Conservation (phyloP, 495 filamentous ascomycete species). For the Annulohypoxylon maeteangense region DNA sequence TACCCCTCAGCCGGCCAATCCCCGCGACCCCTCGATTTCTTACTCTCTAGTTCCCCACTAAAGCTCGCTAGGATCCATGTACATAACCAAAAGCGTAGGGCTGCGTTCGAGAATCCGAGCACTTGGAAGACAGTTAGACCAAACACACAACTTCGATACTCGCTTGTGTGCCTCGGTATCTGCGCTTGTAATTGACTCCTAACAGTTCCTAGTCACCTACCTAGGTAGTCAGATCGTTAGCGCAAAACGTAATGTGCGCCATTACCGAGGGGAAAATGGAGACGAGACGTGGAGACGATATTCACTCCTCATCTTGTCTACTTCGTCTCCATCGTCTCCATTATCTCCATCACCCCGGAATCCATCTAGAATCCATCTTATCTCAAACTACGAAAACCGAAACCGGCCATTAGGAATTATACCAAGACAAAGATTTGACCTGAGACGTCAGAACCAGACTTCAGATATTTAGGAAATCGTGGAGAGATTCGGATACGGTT, state of each 20-base stretch:
- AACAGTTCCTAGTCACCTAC: background rate
- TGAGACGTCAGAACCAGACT: slow-evolving; percentile 12
- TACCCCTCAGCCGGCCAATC: slow-evolving; percentile 22
- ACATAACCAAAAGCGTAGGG: slow-evolving; percentile 44
- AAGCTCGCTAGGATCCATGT: slow-evolving; percentile 25
- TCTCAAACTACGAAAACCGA: slow-evolving; percentile 12
- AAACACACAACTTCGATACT: slow-evolving; percentile 2
- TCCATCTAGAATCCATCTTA: background rate
- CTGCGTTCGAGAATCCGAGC: slow-evolving; percentile 36
- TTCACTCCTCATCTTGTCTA: background rate
- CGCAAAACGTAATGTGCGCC: slow-evolving; percentile 26
- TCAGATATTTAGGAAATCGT: slow-evolving; percentile 10
- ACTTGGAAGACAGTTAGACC: slow-evolving; percentile 18
- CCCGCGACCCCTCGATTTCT: slow-evolving; percentile 8
- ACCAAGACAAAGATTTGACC: slow-evolving; percentile 8
- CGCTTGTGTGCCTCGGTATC: slow-evolving; percentile 27
- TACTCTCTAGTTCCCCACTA: slow-evolving; percentile 22
- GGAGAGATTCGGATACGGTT: slow-evolving; percentile 11
- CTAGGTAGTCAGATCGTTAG: slow-evolving; percentile 11
- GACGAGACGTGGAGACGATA: slow-evolving; percentile 12
- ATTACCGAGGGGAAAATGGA: slow-evolving; percentile 32
- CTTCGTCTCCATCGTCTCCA: background rate
- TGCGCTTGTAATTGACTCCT: slow-evolving; percentile 4
- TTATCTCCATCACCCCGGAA: background rate
- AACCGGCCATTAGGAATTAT: slow-evolving; percentile 4